Evolutionary conservation across 2,329 filamentous ascomycete genomes (phyloP), one percentile per base, ranked within the genome.

Genomic region (Biscogniauxia mediterranea): DNA sequence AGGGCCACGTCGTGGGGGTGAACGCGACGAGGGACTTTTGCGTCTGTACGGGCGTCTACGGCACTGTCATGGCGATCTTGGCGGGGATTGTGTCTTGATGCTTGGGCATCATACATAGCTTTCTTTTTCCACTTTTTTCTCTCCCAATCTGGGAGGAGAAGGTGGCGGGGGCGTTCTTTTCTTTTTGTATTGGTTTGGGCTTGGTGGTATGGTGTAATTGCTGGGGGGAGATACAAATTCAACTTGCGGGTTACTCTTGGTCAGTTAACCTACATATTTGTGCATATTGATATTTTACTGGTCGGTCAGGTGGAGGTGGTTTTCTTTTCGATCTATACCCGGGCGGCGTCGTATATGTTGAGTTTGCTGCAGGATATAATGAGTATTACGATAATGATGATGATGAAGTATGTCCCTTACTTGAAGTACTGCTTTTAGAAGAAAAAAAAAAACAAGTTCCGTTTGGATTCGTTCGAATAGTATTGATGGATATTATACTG

Each of bases 1-100:
- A 73, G 51, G 67, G 67, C 5, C 60, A 64, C 1, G 65, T 70
- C 1, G 60, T 72, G 13, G 62, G 57, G 5, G 59, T 69, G 4
- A 60, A 61, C 6, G 66, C 63, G 20, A 65, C 61, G 19, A 62
- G 49, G 56, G 68, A 70, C 20, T 58, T 68, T 4, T 61, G 74
- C 9, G 32, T 76, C 6, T 75, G 71, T 50, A 67, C 68, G 1
- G 73, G 70, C 0, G 63, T 75, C 7, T 79, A 79, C 56, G 71
- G 73, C 7, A 71, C 66, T 5, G 72, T 73, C 9, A 79, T 79
- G 77, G 73, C 75, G 11, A 62, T 74, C 2, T 64, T 75, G 25
- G 72, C 74, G 19, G 68, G 64, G 5, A 63, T 68, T 60, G 55
- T 67, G 0, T 38, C 53, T 49, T 68, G 55, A 63, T 50, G 2